These are phyloP conservation scores for Neopestalotiopsis sp. DNA, from an alignment of 2,329 filamentous ascomycete species.

Conservation along the genomic window DNA sequence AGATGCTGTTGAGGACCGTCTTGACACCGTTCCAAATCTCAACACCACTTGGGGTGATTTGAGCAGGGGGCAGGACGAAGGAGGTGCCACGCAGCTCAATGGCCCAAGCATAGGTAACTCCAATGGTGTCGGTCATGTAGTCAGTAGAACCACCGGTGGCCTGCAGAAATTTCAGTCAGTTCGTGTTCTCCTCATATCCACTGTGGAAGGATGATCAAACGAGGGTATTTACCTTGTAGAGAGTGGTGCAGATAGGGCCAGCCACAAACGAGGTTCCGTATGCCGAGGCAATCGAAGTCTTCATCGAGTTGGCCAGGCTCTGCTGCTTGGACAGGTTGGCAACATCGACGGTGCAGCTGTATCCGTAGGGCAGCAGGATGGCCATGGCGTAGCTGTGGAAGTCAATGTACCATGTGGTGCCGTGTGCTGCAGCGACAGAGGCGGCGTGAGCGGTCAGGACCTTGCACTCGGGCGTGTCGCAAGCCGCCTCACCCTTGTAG, in stretches of 20 bases:
- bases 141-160: constrained; percentile 22
- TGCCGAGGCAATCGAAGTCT: constrained; percentile 36
- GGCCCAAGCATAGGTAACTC: constrained; percentile 33
- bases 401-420: constrained; percentile 62
- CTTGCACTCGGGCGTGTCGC: constrained; percentile 52
- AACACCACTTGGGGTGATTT: constrained; percentile 34
- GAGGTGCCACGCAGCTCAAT: constrained; percentile 38
- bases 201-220: too few species aligned
- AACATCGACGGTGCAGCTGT: constrained; percentile 51
- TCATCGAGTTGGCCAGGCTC: constrained; percentile 40
- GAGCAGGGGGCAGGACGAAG: constrained; percentile 33
- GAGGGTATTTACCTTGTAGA: constrained; percentile 35
- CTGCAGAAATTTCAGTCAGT: background rate
- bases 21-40: constrained; percentile 37
- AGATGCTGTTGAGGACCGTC: constrained; percentile 23
- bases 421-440: constrained; percentile 44
- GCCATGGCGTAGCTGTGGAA: constrained; percentile 55
- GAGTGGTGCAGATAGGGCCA: constrained; percentile 41
- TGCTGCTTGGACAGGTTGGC: constrained; percentile 48
- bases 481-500: constrained; percentile 45
- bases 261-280: constrained; percentile 40
- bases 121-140: constrained; percentile 34
- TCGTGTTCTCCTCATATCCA: background rate
- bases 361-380: constrained; percentile 61
- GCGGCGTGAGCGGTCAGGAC: constrained; percentile 52